Evolutionary conservation across 2,329 filamentous ascomycete species (phyloP).

Genomic region (Zopfia rhizophila): DNA sequence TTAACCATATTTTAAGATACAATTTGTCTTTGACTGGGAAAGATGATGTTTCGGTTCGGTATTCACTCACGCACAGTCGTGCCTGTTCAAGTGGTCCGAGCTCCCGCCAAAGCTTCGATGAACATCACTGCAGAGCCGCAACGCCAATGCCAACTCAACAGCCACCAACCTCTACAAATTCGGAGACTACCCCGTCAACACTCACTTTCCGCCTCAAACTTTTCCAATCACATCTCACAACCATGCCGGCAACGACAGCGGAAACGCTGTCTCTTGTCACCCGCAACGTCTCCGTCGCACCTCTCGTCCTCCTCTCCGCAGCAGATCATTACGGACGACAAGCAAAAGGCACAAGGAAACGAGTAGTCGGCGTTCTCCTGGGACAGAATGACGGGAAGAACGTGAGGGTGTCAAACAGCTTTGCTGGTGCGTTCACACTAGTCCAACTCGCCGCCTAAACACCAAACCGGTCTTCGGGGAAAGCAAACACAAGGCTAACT

Average conservation of each 20-base stretch:
- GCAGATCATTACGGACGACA: conserved; percentile 98
- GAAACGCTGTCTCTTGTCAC: conserved; percentile 95
- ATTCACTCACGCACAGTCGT: too few relatives aligned
- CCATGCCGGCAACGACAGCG: conserved; percentile 94
- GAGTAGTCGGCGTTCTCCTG: conserved; percentile 93
- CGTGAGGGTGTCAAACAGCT: conserved; percentile 98
- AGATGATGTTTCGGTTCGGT: too few relatives aligned
- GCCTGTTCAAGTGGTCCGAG: conserved; percentile 21
- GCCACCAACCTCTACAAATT: conserved; percentile 28
- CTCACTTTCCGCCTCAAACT: conserved; percentile 18
- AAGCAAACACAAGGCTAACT: conserved; percentile 32
- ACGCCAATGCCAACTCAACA: conserved; percentile 33
- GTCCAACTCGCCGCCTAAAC: conserved; percentile 22
- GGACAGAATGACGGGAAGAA: conserved; percentile 97
- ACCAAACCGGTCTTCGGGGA: conserved; percentile 2
- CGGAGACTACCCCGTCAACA: too few relatives aligned
- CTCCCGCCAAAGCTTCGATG: conserved; percentile 41
- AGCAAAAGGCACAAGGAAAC: conserved; percentile 85
- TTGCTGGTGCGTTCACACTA: conserved; percentile 75
- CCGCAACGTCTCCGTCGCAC: conserved; percentile 95
- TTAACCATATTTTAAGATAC: too few relatives aligned
- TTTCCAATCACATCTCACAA: conserved; percentile 26
- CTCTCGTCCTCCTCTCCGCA: conserved; percentile 94
- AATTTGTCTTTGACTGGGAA: too few relatives aligned
- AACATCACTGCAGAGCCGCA: conserved; percentile 44